Conservation (phyloP, 352 stramenopile species). For the Phytophthora pinifolia region DNA sequence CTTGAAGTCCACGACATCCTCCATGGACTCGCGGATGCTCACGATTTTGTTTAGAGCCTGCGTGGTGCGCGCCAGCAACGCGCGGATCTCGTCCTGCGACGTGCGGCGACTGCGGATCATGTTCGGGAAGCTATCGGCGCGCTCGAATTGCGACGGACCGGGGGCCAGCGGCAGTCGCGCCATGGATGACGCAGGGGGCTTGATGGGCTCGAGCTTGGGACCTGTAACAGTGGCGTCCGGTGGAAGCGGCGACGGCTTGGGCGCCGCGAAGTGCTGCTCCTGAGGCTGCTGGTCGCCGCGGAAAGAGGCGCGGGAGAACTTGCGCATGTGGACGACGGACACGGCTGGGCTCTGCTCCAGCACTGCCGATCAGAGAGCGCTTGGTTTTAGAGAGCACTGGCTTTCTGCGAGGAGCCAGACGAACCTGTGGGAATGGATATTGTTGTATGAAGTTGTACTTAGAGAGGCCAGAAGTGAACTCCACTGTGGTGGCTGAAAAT, state of each 20-base stretch:
- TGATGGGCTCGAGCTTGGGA: slow-evolving; percentile 36
- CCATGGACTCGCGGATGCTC: slow-evolving; percentile 83
- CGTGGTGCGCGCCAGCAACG: slow-evolving; percentile 66
- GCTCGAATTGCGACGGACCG: slow-evolving; percentile 1
- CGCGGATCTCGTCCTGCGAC: slow-evolving; percentile 77
- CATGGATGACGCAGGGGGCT: slow-evolving; percentile 20
- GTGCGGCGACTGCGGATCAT: slow-evolving; percentile 37
- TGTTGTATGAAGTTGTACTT: background rate
- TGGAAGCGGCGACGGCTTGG: slow-evolving; percentile 10
- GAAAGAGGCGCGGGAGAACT: slow-evolving; percentile 30
- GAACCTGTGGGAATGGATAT: slow-evolving; percentile 6
- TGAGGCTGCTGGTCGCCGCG: slow-evolving; percentile 13
- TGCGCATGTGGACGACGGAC: slow-evolving; percentile 25
- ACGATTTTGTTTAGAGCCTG: slow-evolving; percentile 80
- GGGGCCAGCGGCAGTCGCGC: slow-evolving; percentile 13
- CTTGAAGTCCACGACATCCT: slow-evolving; percentile 77
- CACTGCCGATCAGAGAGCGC: slow-evolving; percentile 2
- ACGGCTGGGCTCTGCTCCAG: background rate
- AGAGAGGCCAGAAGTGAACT: too few relatives aligned
- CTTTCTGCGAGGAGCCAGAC: slow-evolving; percentile 24
- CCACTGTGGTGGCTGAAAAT: too few relatives aligned
- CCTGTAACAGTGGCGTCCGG: slow-evolving; percentile 14
- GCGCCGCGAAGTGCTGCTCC: slow-evolving; percentile 3
- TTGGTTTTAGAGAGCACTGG: slow-evolving; percentile 16
- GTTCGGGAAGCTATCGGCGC: slow-evolving; percentile 19